These are phyloP conservation scores for Capsicum chinense DNA, from an alignment of 257 asterid species.

Conservation along the genomic window DNA sequence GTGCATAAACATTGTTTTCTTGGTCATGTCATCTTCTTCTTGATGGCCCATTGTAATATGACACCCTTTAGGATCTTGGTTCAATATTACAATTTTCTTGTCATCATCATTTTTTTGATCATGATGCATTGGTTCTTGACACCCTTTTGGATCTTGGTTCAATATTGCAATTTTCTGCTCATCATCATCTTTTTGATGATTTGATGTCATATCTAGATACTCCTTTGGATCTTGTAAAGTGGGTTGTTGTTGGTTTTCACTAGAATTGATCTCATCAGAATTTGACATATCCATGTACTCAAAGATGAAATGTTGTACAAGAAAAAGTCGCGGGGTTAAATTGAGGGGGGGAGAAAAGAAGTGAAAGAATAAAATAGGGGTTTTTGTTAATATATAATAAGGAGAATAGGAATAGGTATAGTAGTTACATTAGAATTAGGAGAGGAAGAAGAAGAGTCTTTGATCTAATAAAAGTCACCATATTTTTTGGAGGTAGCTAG, in stretches of 20 bases:
- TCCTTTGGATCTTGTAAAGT: slow-evolving; percentile 24
- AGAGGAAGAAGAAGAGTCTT: background rate
- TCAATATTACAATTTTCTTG: background rate
- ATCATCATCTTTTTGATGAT: background rate
- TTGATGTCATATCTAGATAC: background rate
- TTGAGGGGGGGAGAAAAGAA: background rate
- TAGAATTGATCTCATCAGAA: slow-evolving; percentile 16
- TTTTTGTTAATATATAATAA: background rate
- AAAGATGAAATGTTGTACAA: background rate
- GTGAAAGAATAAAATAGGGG: background rate
- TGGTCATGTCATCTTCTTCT: no score
- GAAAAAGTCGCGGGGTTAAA: background rate
- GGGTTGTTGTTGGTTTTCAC: background rate
- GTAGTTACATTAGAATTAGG: slow-evolving; percentile 18
- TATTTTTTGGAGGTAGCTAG: background rate
- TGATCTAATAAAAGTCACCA: background rate
- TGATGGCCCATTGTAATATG: background rate
- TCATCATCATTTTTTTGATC: background rate
- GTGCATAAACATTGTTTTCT: background rate
- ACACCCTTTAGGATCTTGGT: background rate
- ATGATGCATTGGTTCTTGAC: no score
- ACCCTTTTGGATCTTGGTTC: background rate
- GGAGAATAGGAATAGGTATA: slow-evolving; percentile 20
- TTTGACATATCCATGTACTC: slow-evolving; percentile 15
- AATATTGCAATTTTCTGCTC: background rate